Conservation (phyloP, 129 eudicot species). For the Lonicera japonica region DNA sequence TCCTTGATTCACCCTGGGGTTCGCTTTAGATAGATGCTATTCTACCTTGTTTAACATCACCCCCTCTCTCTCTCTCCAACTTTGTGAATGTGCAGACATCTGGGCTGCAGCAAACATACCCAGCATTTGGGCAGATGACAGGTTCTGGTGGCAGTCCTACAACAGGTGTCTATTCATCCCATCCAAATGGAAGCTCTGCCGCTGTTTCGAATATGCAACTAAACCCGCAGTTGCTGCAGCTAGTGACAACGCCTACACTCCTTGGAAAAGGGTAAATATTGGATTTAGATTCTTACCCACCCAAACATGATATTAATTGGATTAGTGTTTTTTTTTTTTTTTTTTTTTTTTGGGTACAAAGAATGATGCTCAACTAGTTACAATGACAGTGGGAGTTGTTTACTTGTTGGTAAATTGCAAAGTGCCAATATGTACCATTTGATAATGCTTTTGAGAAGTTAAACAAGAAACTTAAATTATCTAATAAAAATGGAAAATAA, state of each 20-base stretch:
- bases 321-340: too few relatives aligned
- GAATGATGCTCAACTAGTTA: constrained; percentile 6
- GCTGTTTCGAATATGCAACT: constrained; percentile 40
- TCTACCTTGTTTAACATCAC: neutral
- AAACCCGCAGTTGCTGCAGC: constrained; percentile 39
- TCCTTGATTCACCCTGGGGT: neutral
- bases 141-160: constrained; percentile 32
- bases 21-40: neutral
- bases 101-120: constrained; percentile 50
- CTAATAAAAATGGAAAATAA: neutral
- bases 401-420: neutral
- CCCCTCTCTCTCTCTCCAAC: neutral
- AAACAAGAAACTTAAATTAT: neutral
- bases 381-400: neutral
- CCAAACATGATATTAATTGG: too few relatives aligned
- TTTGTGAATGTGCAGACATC: constrained; percentile 30
- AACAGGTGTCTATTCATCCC: constrained; percentile 28
- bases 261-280: constrained; percentile 71
- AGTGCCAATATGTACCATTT: neutral
- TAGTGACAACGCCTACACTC: constrained; percentile 44
- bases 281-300: neutral
- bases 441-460: neutral
- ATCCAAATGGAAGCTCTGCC: constrained; percentile 42
- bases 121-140: constrained; percentile 35
- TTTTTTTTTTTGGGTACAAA: too few relatives aligned